Evolutionary conservation across 129 eudicot species (phyloP), one percentile per base, ranked within the genome.

Genomic region (Flaveria sonorensis): DNA sequence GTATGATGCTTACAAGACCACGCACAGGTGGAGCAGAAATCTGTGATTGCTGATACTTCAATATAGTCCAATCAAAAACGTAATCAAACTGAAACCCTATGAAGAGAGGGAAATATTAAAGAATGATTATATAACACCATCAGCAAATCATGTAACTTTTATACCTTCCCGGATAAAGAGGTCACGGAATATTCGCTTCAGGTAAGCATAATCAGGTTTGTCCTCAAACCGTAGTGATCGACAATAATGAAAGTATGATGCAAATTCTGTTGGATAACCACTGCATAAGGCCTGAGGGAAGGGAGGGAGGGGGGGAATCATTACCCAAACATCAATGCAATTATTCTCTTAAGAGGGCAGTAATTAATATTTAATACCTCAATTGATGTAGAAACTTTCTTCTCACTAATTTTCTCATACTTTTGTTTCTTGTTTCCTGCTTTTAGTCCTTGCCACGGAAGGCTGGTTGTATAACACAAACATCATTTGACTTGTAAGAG

Each of bases 191-290:
- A 92, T 77, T 83, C 95, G 81, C 87, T 92, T 92, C 85, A 92
- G 83, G 81, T 92, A 90, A 68, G 92, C 89, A 83, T 92, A 92
- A 70, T 90, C 98, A 30, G 98, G 98, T 78, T 87, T 90, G 77
- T 92, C 98, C 60, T 92, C 98, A 83, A 92, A 92, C 9, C 92
- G 92, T 52, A 92, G 81, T n/a, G 98, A 90, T 20, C 98, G 98
- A 26, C 98, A 92, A 70, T 89, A 92, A 83, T 89, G 93, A 78
- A 92, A 92, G 83, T 92, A 92, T 10, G 96, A 88, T 47, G 98
- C 92, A 79, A 90, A 92, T 70, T 92, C 98, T 14, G 88, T 73
- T 18, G 95, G 98, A 82, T 86, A 88, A 73, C 94, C 94, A 32
- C 90, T 88, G 71, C 98, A 90, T 73, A 89, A 79, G 13, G 92